A percentile compares a stretch with the other conserved stretches of the same genome.
Conservation (phyloP, 1,284 basidiomycete genomes). For the Sporisorium scitamineum region DNA sequence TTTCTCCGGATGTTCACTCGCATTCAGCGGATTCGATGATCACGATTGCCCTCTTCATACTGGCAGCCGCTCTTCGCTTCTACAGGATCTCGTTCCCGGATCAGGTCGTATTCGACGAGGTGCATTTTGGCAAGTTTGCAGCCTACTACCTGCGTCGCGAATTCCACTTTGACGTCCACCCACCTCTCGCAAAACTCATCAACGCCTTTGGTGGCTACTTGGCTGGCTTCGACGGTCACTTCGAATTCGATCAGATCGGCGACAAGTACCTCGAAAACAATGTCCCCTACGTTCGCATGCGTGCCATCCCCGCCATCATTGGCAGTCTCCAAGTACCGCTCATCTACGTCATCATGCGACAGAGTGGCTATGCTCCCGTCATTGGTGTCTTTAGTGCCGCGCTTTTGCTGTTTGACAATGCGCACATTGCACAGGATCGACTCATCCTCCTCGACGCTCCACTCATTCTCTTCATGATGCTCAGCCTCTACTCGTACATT, state of each 20-base stretch:
- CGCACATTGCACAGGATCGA: conserved; percentile 92
- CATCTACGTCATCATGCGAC: conserved; percentile 96
- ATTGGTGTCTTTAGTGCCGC: conserved; percentile 88
- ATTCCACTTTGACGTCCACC: conserved; percentile 99
- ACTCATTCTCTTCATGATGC: conserved; percentile 93
- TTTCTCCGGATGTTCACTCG: conserved; percentile 30
- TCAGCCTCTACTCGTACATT: conserved; percentile 94
- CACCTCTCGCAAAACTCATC: conserved; percentile 75
- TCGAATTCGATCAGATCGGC: conserved; percentile 94
- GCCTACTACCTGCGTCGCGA: conserved; percentile 66
- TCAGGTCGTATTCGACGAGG: conserved; percentile 69
- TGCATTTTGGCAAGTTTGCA: conserved; percentile 69
- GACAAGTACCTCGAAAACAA: conserved; percentile 87
- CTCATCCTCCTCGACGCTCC: conserved; percentile 95
- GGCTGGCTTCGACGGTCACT: conserved; percentile 93
- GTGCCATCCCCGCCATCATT: conserved; percentile 88
- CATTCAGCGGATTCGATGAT: conserved; percentile 30
- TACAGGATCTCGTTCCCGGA: conserved; percentile 57
- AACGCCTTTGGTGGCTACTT: conserved; percentile 90
- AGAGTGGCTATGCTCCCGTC: conserved; percentile 91
- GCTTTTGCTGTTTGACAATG: conserved; percentile 94
- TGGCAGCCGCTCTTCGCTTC: conserved; percentile 52
- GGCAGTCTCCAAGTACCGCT: conserved; percentile 89
- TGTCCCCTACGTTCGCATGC: conserved; percentile 94
- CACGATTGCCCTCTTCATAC: conserved; percentile 40